Base-by-base conservation (phyloP, 176 grass and related monocot genomes). In the Juncus inflexus region DNA sequence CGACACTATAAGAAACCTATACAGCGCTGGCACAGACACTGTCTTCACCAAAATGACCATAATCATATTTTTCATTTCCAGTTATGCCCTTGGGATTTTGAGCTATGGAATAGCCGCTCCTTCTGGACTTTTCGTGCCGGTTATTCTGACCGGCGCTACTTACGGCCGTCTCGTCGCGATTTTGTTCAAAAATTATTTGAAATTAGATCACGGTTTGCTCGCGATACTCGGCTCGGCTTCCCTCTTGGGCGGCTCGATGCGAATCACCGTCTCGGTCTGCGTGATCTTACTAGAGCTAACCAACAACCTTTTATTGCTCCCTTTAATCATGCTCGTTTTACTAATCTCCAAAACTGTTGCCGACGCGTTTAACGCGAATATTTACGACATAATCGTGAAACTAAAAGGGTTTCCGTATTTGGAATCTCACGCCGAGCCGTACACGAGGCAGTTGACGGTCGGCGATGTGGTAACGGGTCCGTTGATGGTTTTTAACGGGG, bases 281-380 rank as follows among this genome's bases (percentile, higher is more conserved):
- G 82, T 96, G 40, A 59, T 96, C 47, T 69, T 96, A 19, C 70
- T 96, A 72, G 92, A 96, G 57, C 63, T 96, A 52, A 96, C 92
- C 15, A 91, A 91, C 75, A 96, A 96, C 35, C 80, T 96, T 14
- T 76, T 88, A 42, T 74, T 91, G 68, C 92, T 96, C 71, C 92
- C 92, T 60, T 64, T 96, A 49, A 84, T 96, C 59, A 96, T 96
- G 92, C 70, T 96, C 64, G 84, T 84, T 40, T 80, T 90, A 38
- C 75, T 96, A n/a, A 91, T 96, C 78, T 96, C 92, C 40, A 97
- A 97, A 63, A 83, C 89, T 16, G 87, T 97, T 35, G 92, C 92
- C 11, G 92, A 97, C 70, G 69, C 77, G 74, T 86, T 97, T 42
- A 91, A 83, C 56, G 66, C 76, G 41, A 89, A 91, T 3, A 82